phyloP scores from a whole-genome alignment of 75 land plant species.

The Cryptomeria japonica region DNA sequence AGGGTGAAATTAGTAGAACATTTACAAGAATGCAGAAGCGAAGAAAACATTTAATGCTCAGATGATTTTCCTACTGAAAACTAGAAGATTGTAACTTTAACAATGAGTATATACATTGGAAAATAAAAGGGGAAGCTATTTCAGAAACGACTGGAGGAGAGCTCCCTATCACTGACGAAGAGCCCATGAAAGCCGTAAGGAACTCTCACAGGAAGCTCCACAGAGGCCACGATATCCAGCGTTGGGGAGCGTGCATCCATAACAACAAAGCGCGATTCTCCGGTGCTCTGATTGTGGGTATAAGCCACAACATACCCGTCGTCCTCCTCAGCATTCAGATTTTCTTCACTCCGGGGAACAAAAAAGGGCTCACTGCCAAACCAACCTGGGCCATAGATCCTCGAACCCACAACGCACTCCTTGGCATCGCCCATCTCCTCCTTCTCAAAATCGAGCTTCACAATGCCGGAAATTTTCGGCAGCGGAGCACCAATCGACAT shows the following conservation, averaged over 20 bases:
- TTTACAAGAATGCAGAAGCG: too few species aligned
- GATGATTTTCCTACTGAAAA: too few species aligned
- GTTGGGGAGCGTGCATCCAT: conserved; percentile 80
- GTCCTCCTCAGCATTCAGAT: conserved; percentile 17
- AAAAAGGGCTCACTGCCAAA: conserved; percentile 81
- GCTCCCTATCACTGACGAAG: conserved; percentile 34
- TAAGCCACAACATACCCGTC: conserved; percentile 75
- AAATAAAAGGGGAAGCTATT: too few species aligned
- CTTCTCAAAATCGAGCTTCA: conserved; percentile 61
- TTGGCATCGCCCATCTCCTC: background rate
- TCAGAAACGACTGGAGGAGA: background rate
- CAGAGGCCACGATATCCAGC: conserved; percentile 61
- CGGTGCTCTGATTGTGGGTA: conserved; percentile 51
- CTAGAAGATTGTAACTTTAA: too few species aligned
- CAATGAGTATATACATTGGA: too few species aligned
- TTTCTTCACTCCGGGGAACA: conserved; percentile 44
- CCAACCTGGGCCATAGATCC: conserved; percentile 40
- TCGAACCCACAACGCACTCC: conserved; percentile 40
- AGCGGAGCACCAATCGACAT: conserved; percentile 55
- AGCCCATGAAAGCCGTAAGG: conserved; percentile 89
- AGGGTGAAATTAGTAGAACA: too few species aligned
- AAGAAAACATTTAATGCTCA: too few species aligned
- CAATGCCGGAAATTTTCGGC: conserved; percentile 70
- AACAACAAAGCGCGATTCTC: conserved; percentile 61
- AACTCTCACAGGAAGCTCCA: conserved; percentile 73